Evolutionary conservation across 805 yeast species (phyloP).

Genomic region (Saccharomycopsis selenospora): DNA sequence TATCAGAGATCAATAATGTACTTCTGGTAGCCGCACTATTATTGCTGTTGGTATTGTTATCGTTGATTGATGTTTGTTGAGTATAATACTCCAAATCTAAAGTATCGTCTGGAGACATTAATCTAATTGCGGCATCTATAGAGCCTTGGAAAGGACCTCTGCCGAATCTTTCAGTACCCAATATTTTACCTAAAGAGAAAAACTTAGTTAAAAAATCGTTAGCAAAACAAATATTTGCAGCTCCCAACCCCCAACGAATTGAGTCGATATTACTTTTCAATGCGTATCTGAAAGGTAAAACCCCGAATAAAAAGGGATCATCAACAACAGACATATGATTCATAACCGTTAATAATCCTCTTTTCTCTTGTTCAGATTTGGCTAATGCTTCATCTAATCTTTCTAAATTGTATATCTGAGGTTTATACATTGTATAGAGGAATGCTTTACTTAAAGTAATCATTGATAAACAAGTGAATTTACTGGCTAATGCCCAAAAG

Average conservation of each 20-base stretch:
- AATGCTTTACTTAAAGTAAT: slow-evolving; percentile 58
- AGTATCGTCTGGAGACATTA: slow-evolving; percentile 72
- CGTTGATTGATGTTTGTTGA: slow-evolving; percentile 9
- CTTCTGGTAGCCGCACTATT: not conserved
- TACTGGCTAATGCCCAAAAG: slow-evolving; percentile 64
- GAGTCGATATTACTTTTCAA: slow-evolving; percentile 49
- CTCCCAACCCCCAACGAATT: slow-evolving; percentile 93
- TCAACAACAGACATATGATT: slow-evolving; percentile 89
- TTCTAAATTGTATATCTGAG: slow-evolving; percentile 54
- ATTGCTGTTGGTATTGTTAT: not conserved
- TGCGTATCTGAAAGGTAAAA: slow-evolving; percentile 59
- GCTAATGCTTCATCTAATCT: slow-evolving; percentile 56
- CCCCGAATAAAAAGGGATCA: slow-evolving; percentile 88
- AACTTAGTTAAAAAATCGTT: slow-evolving; percentile 44
- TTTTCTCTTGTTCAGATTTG: slow-evolving; percentile 55
- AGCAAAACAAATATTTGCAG: slow-evolving; percentile 81
- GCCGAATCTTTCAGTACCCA: slow-evolving; percentile 83
- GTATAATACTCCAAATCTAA: slow-evolving; percentile 36
- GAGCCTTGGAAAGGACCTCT: slow-evolving; percentile 89
- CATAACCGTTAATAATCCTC: slow-evolving; percentile 81
- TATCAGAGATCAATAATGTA: not conserved
- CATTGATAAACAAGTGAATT: slow-evolving; percentile 58
- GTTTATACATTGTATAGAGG: slow-evolving; percentile 54
- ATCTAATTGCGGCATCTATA: slow-evolving; percentile 75
- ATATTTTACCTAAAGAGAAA: slow-evolving; percentile 83